Conservation (phyloP, 306 rosid species). For the Gynostemma pentaphyllum region DNA sequence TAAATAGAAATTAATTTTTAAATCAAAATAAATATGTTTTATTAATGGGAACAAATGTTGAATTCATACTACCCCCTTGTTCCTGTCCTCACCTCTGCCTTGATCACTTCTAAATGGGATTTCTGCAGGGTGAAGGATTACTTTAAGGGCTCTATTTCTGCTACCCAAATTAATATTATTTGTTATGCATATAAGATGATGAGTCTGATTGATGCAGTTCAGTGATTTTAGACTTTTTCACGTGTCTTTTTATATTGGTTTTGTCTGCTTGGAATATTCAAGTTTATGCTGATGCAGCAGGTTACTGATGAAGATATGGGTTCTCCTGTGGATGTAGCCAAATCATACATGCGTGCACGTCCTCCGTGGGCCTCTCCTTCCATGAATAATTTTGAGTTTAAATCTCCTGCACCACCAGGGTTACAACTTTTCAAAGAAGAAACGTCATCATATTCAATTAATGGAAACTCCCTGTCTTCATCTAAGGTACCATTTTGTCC, state of each 20-base stretch:
- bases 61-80: too few species aligned
- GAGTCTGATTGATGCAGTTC: neutral
- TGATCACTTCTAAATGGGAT: neutral
- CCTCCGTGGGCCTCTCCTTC: slow-evolving; percentile 93
- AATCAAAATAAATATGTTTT: too few species aligned
- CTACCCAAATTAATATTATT: too few species aligned
- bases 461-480: slow-evolving; percentile 37
- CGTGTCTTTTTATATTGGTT: neutral
- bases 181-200: neutral
- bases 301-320: slow-evolving; percentile 49
- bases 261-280: neutral
- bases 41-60: too few species aligned
- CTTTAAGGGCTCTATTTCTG: too few species aligned
- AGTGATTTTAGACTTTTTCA: neutral
- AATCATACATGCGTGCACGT: slow-evolving; percentile 64
- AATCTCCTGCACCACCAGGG: slow-evolving; percentile 39
- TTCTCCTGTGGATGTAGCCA: slow-evolving; percentile 88
- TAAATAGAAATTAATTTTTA: too few species aligned
- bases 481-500: slow-evolving; percentile 49
- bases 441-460: slow-evolving; percentile 45
- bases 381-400: slow-evolving; percentile 29
- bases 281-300: slow-evolving; percentile 37
- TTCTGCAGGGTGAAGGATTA: neutral
- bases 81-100: too few species aligned
- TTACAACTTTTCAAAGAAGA: slow-evolving; percentile 54